Base-by-base conservation (phyloP, 2,329 filamentous ascomycete species). In the Sporothrix inflata region DNA sequence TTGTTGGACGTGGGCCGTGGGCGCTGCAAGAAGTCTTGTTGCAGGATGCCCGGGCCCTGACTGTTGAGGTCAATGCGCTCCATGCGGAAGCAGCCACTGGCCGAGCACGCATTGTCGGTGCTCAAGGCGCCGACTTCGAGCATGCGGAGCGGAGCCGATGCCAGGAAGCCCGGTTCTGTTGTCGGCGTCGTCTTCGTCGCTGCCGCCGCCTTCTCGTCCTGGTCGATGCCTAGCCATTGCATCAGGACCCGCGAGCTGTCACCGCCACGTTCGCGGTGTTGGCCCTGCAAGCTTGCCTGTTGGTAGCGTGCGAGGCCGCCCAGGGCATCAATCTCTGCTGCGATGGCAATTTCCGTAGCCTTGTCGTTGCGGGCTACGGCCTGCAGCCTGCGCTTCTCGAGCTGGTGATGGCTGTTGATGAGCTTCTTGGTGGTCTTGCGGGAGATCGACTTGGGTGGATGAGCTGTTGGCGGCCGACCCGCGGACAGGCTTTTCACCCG, bases 21-120 rank as follows among this genome's bases (percentile, higher is more conserved):
- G 34, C 94, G 87, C 76, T 93, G 83, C 94, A 99, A 97, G 78
- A 99, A 98, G 80, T 99, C 94, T 79, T 98, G 94, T 80, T 97
- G 90, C 72, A 90, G 79, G 75, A 99, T 99, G 0, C 89, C 90
- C 1, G 91, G 85, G 63, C 90, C 91, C 78, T 97, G 94, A 73
- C 94, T 96, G 81, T 97, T 92, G 71, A 99, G 83, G 79, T 99
- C 96, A 79, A 99, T 98, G 75, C 94, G 89, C 74, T 90, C 88
- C 77, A 97, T 89, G 47, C 92, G 85, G 77, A 98, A 92, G 57
- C 87, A 79, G 7, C 85, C 85, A 74, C 91, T 92, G 73, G 85
- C 88, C 0, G 94, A 95, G 80, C 94, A 97, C 16, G 91, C 92
- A 80, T 99, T 99, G 51, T 87, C 87, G 2, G 90, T 92, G 76